Evolutionary conservation across 768 basidiomycete species (phyloP), one percentile per base, ranked within the genome.

Genomic region (Sarcomyxa edulis): DNA sequence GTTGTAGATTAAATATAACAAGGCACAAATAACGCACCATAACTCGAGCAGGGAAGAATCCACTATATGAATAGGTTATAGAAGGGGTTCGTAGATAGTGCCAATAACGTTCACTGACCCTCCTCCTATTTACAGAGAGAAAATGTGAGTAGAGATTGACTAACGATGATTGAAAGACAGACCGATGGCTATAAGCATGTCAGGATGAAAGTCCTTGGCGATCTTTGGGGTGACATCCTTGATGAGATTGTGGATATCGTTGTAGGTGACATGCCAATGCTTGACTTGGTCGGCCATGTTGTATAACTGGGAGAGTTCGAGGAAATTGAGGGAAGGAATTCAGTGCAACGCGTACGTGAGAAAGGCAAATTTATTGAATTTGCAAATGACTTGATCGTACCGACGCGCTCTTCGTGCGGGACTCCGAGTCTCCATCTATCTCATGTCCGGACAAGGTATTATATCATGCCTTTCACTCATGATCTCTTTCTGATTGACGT

Each of bases 11-110:
- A n/a, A 28, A 34, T 15, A 33, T 26, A 8, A 14, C 32, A 9
- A 14, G 31, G 24, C 4, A 12, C 19, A 24, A 41, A 26, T 24
- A 37, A 38, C 48, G 45, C 49, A 82, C 84, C 76, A 95, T 73
- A 30, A 96, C 86, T 31, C 94, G 83, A 15, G 94, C 94, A 35
- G 94, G 94, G 65, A 97, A 93, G 66, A 95, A 97, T 20, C 95
- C 94, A 30, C 91, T 90, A 58, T 35, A 42, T 34, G 34, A 20
- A 32, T 9, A 16, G 22, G 37, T 9, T 38, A 32, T 33, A 49
- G 27, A 37, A 39, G 37, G 49, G 48, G 46, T 40, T 49, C 36
- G 33, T 33, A 43, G 40, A 39, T 42, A 35, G n/a, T 45, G 18
- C 16, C 40, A 39, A 44, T 35, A 52, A 48, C 38, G 15, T 46